Evolutionary conservation across 2,329 filamentous ascomycete genomes (phyloP), one percentile per base, ranked within the genome.

Genomic region (Monilinia fructigena): DNA sequence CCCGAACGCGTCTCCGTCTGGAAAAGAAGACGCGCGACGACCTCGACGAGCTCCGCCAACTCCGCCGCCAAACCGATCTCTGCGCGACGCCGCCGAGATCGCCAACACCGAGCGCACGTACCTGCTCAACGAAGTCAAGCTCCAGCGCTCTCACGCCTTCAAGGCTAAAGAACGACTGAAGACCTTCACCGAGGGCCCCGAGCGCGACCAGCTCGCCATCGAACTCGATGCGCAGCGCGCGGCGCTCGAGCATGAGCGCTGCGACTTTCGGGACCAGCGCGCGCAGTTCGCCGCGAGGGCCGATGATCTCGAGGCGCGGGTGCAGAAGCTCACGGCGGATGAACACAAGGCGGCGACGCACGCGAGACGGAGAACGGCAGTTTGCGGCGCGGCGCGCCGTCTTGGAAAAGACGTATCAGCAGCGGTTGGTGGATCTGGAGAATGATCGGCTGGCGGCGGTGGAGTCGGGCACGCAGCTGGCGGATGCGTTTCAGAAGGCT

Each of bases 1-100:
- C 74, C 73, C 0, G 72, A 74, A 55, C 65, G 75, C 7, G 66
- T 63, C 3, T 71, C 68, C 18, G 66, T 67, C 8, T 74, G 71
- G 74, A 76, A 64, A 68, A 68, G 56, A 71, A 70, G 28, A 63
- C 72, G 16, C 68, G 71, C 3, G 66, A 40, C 0, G 68, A 74
- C 16, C 40, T 74, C 4, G 61, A 70, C 6, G 69, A 71, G 12
- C 55, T 70, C 10, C 70, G 66, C 14, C 60, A 48, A 10, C 31
- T 68, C 2, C 65, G 63, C 4, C 14, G n/a, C 0, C 62, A 69
- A 2, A 54, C 63, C 5, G 6, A 0, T 40, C 55, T 1, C n/a
- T 67, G 4, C 31, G 64, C 16, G 26, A 66, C 31, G 38, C 64
- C n/a, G 23, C 58, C 11, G 55, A 70, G 8, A n/a, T 55, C 4